These are phyloP conservation scores for Phytophthora vignae DNA, from an alignment of 352 stramenopile genomes.

Conservation along the genomic window DNA sequence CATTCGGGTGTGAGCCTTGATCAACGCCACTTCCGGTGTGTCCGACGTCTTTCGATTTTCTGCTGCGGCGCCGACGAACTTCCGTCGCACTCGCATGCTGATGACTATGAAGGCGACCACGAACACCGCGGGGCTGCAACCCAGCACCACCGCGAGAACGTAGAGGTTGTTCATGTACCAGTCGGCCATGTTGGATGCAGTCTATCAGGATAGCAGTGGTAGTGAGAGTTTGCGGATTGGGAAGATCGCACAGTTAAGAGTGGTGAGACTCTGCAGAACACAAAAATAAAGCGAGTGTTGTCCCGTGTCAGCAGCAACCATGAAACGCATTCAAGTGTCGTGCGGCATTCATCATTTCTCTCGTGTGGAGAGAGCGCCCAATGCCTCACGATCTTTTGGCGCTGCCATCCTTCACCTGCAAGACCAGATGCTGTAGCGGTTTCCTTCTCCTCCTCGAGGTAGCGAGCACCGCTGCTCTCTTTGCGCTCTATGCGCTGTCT, in stretches of 20 bases:
- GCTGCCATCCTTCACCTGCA: conserved; percentile 53
- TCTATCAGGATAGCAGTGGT: background rate
- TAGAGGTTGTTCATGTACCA: conserved; percentile 59
- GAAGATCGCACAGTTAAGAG: background rate
- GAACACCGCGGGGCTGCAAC: conserved; percentile 48
- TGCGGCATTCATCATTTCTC: conserved; percentile 12
- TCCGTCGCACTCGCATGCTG: conserved; percentile 37
- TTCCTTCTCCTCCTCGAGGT: conserved; percentile 55
- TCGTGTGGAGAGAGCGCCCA: background rate
- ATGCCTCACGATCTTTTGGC: conserved; percentile 36
- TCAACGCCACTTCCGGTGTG: conserved; percentile 60
- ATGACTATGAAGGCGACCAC: conserved; percentile 44
- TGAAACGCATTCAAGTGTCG: conserved; percentile 30
- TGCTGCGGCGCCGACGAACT: conserved; percentile 15
- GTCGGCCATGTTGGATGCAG: conserved; percentile 41
- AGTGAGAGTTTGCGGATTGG: background rate
- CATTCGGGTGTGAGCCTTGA: conserved; percentile 65
- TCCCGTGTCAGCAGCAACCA: conserved; percentile 7
- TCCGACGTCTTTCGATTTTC: conserved; percentile 39
- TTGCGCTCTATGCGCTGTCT: conserved; percentile 50
- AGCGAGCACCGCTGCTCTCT: conserved; percentile 41
- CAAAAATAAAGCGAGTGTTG: conserved; percentile 31
- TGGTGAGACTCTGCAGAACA: conserved; percentile 20
- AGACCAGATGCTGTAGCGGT: conserved; percentile 51
- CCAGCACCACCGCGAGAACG: conserved; percentile 47